A percentile compares a stretch with the other conserved stretches of the same genome.
Conservation (phyloP, 1,284 basidiomycete genomes). For the Puccinia hordei region DNA sequence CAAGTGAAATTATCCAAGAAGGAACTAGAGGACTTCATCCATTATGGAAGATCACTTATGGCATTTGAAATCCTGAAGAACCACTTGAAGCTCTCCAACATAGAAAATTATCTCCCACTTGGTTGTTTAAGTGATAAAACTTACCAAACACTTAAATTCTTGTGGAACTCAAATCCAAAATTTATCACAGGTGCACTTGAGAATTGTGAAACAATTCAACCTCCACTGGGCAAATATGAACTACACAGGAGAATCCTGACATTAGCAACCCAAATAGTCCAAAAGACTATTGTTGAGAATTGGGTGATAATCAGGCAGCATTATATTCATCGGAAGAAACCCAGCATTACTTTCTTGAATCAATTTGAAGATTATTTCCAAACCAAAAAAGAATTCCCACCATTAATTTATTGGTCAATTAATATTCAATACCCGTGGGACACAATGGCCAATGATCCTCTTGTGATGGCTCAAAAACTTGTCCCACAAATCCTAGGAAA, state of each 20-base stretch:
- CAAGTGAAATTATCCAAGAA: too few relatives aligned
- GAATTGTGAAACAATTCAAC: not conserved
- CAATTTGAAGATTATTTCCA: not conserved
- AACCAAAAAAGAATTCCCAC: not conserved
- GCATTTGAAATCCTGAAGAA: not conserved
- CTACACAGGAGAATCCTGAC: not conserved
- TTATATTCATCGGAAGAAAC: not conserved
- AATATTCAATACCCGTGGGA: not conserved
- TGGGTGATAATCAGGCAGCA: not conserved
- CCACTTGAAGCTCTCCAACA: not conserved
- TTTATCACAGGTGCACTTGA: not conserved
- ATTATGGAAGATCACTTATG: not conserved
- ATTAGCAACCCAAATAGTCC: not conserved
- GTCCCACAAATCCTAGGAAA: not conserved
- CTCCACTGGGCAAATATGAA: not conserved
- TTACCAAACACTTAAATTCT: not conserved
- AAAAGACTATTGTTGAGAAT: not conserved
- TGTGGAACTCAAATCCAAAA: not conserved
- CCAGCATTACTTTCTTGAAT: not conserved
- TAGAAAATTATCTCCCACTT: not conserved
- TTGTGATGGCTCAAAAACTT: not conserved
- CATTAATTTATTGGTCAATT: not conserved
- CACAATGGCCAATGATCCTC: not conserved
- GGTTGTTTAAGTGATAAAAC: not conserved
- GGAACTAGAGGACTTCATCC: too few relatives aligned